These are phyloP conservation scores for Oryza coarctata DNA, from an alignment of 176 grass and related monocot species.

Conservation along the genomic window DNA sequence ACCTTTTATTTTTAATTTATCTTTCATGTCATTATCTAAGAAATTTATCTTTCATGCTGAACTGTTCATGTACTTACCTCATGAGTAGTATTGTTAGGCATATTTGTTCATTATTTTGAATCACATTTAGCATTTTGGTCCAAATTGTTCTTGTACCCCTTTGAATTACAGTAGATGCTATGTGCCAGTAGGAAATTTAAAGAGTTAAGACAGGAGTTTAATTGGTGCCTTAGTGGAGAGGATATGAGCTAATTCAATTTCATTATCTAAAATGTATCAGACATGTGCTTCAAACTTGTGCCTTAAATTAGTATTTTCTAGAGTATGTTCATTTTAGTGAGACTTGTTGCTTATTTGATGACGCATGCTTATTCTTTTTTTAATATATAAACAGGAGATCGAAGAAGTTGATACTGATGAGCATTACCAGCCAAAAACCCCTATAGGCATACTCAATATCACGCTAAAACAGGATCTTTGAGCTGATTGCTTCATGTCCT, in stretches of 20 bases:
- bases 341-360: not conserved
- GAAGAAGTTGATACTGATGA: conserved; percentile 98
- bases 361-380: not conserved
- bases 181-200: not conserved
- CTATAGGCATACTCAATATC: conserved; percentile 71
- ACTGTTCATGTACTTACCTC: conserved; percentile 9
- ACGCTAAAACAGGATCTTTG: conserved; percentile 69
- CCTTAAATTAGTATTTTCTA: not conserved
- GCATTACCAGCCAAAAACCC: conserved; percentile 81
- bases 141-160: not conserved
- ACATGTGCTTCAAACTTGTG: not conserved
- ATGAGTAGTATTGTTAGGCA: not conserved
- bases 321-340: not conserved
- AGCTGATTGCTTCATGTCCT: conserved; percentile 31
- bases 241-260: not conserved
- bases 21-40: not conserved
- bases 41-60: not conserved
- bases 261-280: not conserved
- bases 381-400: conserved; percentile 59
- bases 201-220: not conserved
- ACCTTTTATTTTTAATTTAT: not conserved
- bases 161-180: not conserved
- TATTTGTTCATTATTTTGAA: conserved; percentile 4
- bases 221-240: not conserved
- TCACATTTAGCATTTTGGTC: not conserved